phyloP scores from a whole-genome alignment of 176 grass and related monocot genomes.

The Melocanna baccifera region DNA sequence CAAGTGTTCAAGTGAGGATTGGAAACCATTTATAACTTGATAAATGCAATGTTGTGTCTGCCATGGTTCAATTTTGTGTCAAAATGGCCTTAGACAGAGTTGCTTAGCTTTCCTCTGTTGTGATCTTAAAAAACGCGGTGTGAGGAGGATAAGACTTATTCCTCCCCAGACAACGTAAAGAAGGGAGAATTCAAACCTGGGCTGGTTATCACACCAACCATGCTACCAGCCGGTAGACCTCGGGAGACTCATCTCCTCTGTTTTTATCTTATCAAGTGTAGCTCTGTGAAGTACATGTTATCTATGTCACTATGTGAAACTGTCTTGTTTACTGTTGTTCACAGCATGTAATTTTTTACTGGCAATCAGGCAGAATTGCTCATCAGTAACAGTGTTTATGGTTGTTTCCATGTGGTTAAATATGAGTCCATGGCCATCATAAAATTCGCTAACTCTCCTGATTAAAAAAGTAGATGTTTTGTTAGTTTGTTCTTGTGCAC shows the following conservation, averaged over 20 bases:
- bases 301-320: background rate
- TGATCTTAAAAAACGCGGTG: background rate
- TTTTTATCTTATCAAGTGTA: background rate
- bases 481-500: background rate
- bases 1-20: background rate
- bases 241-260: too few species aligned
- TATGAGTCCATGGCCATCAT: background rate
- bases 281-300: background rate
- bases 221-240: too few species aligned
- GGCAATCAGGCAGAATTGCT: background rate
- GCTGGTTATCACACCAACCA: too few species aligned
- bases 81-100: background rate
- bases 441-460: background rate
- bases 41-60: background rate
- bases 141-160: too few species aligned
- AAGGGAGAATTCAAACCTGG: too few species aligned
- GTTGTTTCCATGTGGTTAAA: slow-evolving; percentile 13
- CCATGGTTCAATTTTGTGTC: background rate
- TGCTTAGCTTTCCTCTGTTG: background rate
- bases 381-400: background rate
- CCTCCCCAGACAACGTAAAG: too few species aligned
- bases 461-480: background rate
- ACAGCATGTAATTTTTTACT: background rate
- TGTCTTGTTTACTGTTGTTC: background rate
- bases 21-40: background rate